Evolutionary conservation across 1,284 basidiomycete species (phyloP), one percentile per base, ranked within the genome.

Genomic region (Trichosporon asahii): DNA sequence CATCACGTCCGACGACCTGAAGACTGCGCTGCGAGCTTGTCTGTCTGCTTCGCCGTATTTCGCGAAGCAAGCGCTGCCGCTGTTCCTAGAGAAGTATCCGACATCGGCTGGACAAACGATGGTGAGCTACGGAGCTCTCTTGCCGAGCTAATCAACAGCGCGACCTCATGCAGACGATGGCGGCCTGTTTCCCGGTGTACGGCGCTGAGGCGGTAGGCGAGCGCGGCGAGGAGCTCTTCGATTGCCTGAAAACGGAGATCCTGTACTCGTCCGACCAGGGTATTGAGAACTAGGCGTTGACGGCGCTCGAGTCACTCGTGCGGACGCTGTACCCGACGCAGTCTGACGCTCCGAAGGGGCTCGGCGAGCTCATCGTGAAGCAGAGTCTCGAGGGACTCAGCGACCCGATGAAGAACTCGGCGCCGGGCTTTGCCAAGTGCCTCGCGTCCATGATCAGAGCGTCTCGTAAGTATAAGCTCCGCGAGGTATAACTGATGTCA

Each of bases 81-180:
- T 98, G 0, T 94, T 98, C 77, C 83, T 98, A 37, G 97, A 99
- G 77, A 99, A 99, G 84, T 88, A 99, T 66, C 87, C 89, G 4
- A 92, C 93, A 0, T 91, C 91, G 1, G 90, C 92, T 1, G 91
- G 93, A 3, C 84, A 86, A 0, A 92, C 92, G 11, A 99, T 98
- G 88, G 94, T 93, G 64, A 14, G 79, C 73, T 66, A 14, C 18
- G 27, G 2, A 67, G 7, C 31, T 12, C 37, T 18, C n/a, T 5
- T 11, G 29, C 69, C 53, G 15, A 46, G 25, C 67, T 65, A 25
- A 67, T 21, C 11, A 9, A 3, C 78, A 95, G 93, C 88, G 88
- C 76, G 94, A 97, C 78, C 90, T 92, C 0, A 85, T 97, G 33
- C 87, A 90, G 79, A 90, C 92, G 0, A 87, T 97, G 78, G 82